Base-by-base conservation (phyloP, 495 filamentous ascomycete genomes). In the Echria macrotheca region DNA sequence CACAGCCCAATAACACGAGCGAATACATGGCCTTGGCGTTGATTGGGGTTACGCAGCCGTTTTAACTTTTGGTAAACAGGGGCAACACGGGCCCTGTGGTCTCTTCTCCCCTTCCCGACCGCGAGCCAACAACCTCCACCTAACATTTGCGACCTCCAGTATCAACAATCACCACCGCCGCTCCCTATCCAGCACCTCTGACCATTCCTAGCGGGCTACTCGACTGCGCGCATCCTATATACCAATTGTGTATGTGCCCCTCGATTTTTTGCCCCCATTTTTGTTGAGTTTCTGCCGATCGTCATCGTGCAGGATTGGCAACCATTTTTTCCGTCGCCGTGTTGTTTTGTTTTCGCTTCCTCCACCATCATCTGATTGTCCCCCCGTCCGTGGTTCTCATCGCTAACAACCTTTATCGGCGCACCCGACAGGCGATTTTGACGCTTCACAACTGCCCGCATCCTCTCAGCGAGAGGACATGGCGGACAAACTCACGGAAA, bases 401-500 rank as follows among this genome's bases (percentile, higher is more conserved):
- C 17, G 35, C 46, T 48, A 25, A 33, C 43, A 4, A 12, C 32
- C 33, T 28, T 7, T 12, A 6, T 31, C 12, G 7, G 40, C 38
- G 24, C 42, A 31, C 19, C 11, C 45, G 44, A 47, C 41, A 26
- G 36, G 33, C 49, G 32, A 47, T 64, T 62, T 62, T 54, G 54
- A 55, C 56, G 45, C 42, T 31, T 18, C 48, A 41, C 31, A 32
- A 49, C 33, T 29, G 42, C 24, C 51, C 47, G 42, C 29, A 54
- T 44, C 49, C 58, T 61, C 57, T 44, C 50, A 36, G 31, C 25
- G 19, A 32, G 46, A 56, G 56, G 52, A 57, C 57, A 77, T 77
- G 75, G 69, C 67, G 40, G 77, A 80, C 52, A 71, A 68, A 67
- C 69, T 80, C 53, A 80, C 79, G 50, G 81, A 85, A 44, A 67